Conservation (phyloP, 2,329 filamentous ascomycete genomes). For the Monosporascus sp. region DNA sequence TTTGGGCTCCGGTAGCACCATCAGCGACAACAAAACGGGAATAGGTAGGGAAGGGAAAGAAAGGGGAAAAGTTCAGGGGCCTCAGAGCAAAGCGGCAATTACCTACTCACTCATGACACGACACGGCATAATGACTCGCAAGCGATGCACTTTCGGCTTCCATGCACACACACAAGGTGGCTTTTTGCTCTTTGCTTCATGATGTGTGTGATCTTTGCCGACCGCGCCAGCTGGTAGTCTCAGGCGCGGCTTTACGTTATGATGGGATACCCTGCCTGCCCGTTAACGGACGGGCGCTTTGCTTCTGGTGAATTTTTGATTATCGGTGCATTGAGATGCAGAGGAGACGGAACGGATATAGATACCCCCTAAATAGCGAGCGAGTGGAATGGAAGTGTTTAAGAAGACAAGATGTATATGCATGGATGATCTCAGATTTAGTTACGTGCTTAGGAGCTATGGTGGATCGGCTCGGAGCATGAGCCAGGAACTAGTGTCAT, state of each 20-base stretch:
- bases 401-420: too few species aligned
- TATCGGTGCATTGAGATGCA: constrained; percentile 5
- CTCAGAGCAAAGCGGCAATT: constrained; percentile 25
- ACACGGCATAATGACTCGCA: not conserved
- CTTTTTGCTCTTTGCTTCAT: not conserved
- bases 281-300: constrained; percentile 21
- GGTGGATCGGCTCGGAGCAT: too few species aligned
- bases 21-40: not conserved
- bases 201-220: not conserved
- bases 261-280: not conserved
- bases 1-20: not conserved
- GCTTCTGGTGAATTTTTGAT: constrained; percentile 39
- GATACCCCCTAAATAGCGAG: constrained; percentile 34
- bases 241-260: constrained; percentile 8
- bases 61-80: constrained; percentile 17
- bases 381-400: not conserved
- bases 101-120: constrained; percentile 4
- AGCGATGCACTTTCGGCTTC: not conserved
- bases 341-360: constrained; percentile 7
- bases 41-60: constrained; percentile 2
- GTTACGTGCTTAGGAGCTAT: too few species aligned
- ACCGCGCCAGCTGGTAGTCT: constrained; percentile 22
- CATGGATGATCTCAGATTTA: too few species aligned
- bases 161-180: not conserved
- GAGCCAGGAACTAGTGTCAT: too few species aligned